Conservation (phyloP, 1,284 basidiomycete genomes). For the Hypsizygus ulmarius region DNA sequence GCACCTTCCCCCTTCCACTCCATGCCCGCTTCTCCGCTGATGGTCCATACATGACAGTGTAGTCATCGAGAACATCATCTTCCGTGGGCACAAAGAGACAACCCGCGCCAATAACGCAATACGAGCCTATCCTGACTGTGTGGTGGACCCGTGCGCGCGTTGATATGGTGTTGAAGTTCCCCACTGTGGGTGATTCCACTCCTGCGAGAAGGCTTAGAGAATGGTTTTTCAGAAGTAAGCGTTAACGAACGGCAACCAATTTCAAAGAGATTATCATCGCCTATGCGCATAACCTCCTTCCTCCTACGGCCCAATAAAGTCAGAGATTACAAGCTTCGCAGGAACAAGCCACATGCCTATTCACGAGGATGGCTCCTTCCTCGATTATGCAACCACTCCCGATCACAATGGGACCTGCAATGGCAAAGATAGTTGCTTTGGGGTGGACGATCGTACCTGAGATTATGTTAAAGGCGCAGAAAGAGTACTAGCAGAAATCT, state of each 20-base stretch:
- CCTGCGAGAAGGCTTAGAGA: conserved; percentile 42
- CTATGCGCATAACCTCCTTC: conserved; percentile 87
- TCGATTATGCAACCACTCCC: conserved; percentile 90
- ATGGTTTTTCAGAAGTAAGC: neutral
- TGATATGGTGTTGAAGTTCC: conserved; percentile 82
- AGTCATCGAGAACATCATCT: conserved; percentile 78
- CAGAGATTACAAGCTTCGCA: neutral
- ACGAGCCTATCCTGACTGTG: conserved; percentile 72
- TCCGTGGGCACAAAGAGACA: conserved; percentile 74
- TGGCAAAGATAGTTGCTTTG: conserved; percentile 86
- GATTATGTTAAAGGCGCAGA: neutral
- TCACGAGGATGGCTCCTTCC: conserved; percentile 85
- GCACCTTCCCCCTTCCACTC: conserved; percentile 83
- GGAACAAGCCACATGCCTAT: conserved; percentile 47
- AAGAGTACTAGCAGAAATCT: neutral
- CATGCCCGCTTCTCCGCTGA: conserved; percentile 72
- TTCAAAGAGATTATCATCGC: conserved; percentile 91
- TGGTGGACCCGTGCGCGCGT: conserved; percentile 78
- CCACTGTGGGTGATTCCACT: conserved; percentile 81
- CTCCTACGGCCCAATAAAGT: conserved; percentile 40
- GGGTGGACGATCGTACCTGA: conserved; percentile 89
- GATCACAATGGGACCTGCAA: conserved; percentile 83
- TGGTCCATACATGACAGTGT: conserved; percentile 82
- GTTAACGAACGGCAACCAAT: conserved; percentile 77
- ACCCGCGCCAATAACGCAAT: conserved; percentile 80